Percentiles rank a stretch among this genome's conserved stretches.
Evolutionary conservation across 495 filamentous ascomycete genomes (phyloP).

Genomic region (Clohesyomyces aquaticus): DNA sequence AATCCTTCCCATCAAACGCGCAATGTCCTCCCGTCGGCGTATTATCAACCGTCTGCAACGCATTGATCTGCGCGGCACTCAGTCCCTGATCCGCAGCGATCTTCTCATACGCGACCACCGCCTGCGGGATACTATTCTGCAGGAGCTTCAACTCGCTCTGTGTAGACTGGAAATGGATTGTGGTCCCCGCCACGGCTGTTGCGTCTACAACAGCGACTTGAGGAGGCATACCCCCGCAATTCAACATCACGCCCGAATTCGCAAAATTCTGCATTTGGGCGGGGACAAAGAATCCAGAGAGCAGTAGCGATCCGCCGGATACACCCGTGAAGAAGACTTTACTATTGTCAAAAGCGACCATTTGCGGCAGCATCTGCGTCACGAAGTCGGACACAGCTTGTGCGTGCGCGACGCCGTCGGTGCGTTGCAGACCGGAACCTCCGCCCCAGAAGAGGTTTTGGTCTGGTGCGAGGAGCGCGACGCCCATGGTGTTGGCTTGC

Average conservation of each 20-base stretch:
- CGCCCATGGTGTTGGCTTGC: conserved; percentile 52
- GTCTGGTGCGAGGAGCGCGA: conserved; percentile 55
- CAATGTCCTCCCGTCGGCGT: conserved; percentile 55
- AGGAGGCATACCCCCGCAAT: conserved; percentile 54
- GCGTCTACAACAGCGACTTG: conserved; percentile 51
- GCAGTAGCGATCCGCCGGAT: conserved; percentile 51
- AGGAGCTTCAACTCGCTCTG: conserved; percentile 51
- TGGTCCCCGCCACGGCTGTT: conserved; percentile 44
- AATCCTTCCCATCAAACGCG: conserved; percentile 55
- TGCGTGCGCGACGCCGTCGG: conserved; percentile 56
- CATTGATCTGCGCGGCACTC: conserved; percentile 45
- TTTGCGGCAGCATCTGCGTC: conserved; percentile 48
- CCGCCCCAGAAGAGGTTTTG: conserved; percentile 58
- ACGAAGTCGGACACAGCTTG: conserved; percentile 53
- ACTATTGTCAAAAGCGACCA: conserved; percentile 51
- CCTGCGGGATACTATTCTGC: conserved; percentile 52
- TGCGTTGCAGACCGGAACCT: conserved; percentile 51
- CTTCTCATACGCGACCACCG: conserved; percentile 53
- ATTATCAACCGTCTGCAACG: conserved; percentile 56
- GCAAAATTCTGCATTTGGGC: conserved; percentile 52
- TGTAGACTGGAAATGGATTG: conserved; percentile 57
- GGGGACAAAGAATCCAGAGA: conserved; percentile 56
- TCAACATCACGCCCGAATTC: conserved; percentile 50
- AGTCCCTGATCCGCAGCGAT: conserved; percentile 48
- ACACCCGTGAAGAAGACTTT: conserved; percentile 57